A percentile compares a stretch with the other conserved stretches of the same genome.
These are phyloP conservation scores for Paecilomyces formosus DNA, from an alignment of 2,329 filamentous ascomycete species.

Conservation along the genomic window DNA sequence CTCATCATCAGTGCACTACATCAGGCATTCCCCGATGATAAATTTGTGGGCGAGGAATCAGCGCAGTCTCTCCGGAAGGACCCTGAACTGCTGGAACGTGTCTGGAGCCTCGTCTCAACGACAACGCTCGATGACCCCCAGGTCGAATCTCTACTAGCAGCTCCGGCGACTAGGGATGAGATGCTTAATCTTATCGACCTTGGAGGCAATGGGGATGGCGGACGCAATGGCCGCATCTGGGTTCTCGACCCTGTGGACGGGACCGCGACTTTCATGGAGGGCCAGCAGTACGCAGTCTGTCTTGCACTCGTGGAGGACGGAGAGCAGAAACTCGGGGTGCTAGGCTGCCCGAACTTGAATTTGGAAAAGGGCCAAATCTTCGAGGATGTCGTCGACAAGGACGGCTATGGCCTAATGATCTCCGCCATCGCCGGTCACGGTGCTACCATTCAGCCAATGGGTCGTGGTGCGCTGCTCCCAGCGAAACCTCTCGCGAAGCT, in stretches of 20 bases:
- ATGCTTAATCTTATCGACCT: constrained; percentile 57
- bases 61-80: constrained; percentile 46
- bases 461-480: constrained; percentile 22
- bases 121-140: constrained; percentile 25
- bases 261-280: constrained; percentile 54
- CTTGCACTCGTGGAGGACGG: constrained; percentile 53
- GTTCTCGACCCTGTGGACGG: constrained; percentile 60
- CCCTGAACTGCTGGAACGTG: constrained; percentile 41
- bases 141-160: constrained; percentile 27
- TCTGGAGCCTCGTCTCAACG: constrained; percentile 48
- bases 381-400: constrained; percentile 35
- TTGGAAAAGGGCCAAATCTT: constrained; percentile 26
- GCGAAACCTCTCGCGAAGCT: constrained; percentile 22
- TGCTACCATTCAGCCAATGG: constrained; percentile 31
- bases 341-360: constrained; percentile 56
- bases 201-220: constrained; percentile 40
- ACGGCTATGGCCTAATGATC: constrained; percentile 43
- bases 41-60: constrained; percentile 57
- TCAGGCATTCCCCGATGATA: constrained; percentile 46
- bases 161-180: constrained; percentile 42
- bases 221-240: constrained; percentile 45
- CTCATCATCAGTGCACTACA: constrained; percentile 53
- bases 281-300: constrained; percentile 57
- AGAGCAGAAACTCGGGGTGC: constrained; percentile 49
- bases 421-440: constrained; percentile 43